Evolutionary conservation across 73 alveolate genomes (phyloP).

Genomic region (Effrenium voratum): DNA sequence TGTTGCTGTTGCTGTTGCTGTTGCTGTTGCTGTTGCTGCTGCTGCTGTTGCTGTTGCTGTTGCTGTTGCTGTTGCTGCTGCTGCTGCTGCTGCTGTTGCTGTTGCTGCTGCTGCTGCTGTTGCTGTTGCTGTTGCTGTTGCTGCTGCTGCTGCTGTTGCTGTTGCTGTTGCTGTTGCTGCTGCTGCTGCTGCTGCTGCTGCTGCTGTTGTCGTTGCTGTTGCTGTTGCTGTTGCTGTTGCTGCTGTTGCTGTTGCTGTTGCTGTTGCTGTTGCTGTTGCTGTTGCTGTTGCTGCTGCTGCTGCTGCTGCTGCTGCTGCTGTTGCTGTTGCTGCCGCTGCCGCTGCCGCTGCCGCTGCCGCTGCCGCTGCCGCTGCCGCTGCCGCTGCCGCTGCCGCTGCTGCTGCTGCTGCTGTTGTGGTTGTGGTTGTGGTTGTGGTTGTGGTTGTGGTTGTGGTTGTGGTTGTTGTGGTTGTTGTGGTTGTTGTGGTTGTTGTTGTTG

Average conservation of each 20-base stretch:
- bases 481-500: too few relatives aligned
- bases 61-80: background rate
- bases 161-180: background rate
- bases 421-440: too few relatives aligned
- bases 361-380: too few relatives aligned
- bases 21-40: background rate
- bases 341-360: too few relatives aligned
- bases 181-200: conserved; percentile 6
- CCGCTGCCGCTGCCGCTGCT: background rate
- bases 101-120: background rate
- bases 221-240: background rate
- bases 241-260: background rate
- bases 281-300: background rate
- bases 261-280: background rate
- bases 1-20: background rate
- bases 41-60: background rate
- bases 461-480: too few relatives aligned
- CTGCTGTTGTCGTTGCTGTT: background rate
- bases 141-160: background rate
- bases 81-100: background rate
- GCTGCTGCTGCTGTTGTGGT: too few relatives aligned
- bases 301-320: background rate
- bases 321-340: background rate
- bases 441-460: too few relatives aligned
- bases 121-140: background rate